Evolutionary conservation across 495 filamentous ascomycete genomes (phyloP).

Genomic region (Trichoderma virens): DNA sequence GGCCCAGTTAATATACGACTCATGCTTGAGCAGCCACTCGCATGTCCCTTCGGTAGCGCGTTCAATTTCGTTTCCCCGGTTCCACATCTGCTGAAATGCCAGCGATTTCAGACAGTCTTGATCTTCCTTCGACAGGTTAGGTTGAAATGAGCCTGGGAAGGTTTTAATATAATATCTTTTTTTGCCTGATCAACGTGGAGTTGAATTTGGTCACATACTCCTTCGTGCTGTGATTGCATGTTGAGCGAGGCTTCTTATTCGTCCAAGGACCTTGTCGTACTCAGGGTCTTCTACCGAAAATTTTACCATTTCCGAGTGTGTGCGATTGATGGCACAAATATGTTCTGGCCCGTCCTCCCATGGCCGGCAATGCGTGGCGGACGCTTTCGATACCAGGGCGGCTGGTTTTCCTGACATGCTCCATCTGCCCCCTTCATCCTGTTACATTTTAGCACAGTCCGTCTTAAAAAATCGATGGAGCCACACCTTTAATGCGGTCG

Average conservation of each 20-base stretch:
- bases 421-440: neutral
- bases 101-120: conserved; percentile 20
- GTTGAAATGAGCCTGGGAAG: neutral
- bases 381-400: conserved; percentile 10
- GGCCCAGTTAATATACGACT: conserved; percentile 27
- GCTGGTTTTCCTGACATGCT: neutral
- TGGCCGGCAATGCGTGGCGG: conserved; percentile 15
- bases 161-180: neutral
- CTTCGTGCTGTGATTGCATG: neutral
- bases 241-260: neutral
- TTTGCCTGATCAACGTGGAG: neutral
- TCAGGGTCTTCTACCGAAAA: neutral
- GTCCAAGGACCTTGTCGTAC: neutral
- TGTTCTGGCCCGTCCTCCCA: conserved; percentile 15
- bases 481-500: neutral
- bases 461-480: neutral
- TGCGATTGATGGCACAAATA: conserved; percentile 11
- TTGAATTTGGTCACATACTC: neutral
- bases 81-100: conserved; percentile 22
- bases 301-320: neutral
- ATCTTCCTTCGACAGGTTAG: neutral
- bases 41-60: conserved; percentile 21
- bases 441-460: neutral
- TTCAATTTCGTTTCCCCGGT: conserved; percentile 19
- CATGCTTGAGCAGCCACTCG: conserved; percentile 27